Conservation (phyloP, 2,329 filamentous ascomycete species). For the Pseudogymnoascus sp. region DNA sequence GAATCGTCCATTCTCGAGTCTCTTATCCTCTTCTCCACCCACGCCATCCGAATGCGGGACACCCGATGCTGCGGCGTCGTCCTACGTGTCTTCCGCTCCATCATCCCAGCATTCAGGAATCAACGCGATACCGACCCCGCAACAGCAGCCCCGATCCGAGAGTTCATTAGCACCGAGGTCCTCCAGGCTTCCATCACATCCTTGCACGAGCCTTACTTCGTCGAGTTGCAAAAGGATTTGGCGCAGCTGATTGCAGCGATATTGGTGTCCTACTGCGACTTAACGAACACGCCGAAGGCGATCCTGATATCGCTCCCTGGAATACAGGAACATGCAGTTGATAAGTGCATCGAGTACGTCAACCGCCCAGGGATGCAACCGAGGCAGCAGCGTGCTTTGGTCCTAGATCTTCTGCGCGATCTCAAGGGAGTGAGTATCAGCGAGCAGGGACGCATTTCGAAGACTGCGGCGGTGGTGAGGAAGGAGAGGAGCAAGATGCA, state of each 20-base stretch:
- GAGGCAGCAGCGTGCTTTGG: conserved; percentile 70
- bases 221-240: conserved; percentile 89
- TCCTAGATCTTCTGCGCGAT: conserved; percentile 77
- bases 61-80: conserved; percentile 80
- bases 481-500: conserved; percentile 50
- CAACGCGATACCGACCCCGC: conserved; percentile 22
- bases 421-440: conserved; percentile 86
- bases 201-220: conserved; percentile 91
- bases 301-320: conserved; percentile 76
- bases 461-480: conserved; percentile 39
- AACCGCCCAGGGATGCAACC: conserved; percentile 50
- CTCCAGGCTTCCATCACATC: conserved; percentile 84
- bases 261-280: conserved; percentile 63
- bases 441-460: conserved; percentile 78
- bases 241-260: conserved; percentile 82
- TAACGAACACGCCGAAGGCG: conserved; percentile 61
- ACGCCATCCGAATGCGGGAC: conserved; percentile 83
- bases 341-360: conserved; percentile 53
- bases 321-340: conserved; percentile 60
- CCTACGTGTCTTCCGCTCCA: conserved; percentile 74
- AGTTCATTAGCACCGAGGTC: conserved; percentile 84
- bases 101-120: conserved; percentile 65
- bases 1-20: conserved; percentile 75
- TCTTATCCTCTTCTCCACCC: conserved; percentile 82
- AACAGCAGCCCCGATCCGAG: conserved; percentile 53